Evolutionary conservation across 139 green algal genomes (phyloP).

Genomic region (Closterium sp.): DNA sequence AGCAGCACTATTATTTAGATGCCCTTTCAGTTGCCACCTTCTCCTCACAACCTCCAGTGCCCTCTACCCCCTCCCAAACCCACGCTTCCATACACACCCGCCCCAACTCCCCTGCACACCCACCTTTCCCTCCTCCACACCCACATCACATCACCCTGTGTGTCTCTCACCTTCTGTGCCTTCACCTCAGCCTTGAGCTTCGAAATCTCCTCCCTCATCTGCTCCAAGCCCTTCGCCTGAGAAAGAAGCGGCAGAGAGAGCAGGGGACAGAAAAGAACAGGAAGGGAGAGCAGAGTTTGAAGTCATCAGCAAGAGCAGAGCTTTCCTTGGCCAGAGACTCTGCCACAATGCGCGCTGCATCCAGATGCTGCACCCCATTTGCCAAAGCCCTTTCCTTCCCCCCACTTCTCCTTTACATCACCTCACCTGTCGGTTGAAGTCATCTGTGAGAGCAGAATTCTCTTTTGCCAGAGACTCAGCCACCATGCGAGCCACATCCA

Average conservation of each 20-base stretch:
- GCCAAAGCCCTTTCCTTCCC: no score
- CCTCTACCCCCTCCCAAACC: no score
- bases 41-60: no score
- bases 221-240: constrained; percentile 25
- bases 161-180: constrained; percentile 26
- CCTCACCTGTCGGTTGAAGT: constrained; percentile 52
- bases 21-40: no score
- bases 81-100: no score
- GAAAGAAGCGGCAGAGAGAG: background rate
- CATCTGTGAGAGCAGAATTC: constrained; percentile 35
- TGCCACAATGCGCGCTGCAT: background rate
- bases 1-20: no score
- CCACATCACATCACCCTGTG: no score
- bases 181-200: constrained; percentile 18
- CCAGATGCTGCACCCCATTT: background rate
- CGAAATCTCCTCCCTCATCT: constrained; percentile 38
- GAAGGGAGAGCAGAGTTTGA: background rate
- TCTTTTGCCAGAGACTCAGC: constrained; percentile 32
- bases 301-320: background rate
- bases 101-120: no score
- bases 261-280: background rate
- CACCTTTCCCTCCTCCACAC: no score
- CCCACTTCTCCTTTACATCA: background rate
- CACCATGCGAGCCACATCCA: no score
- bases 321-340: background rate